Evolutionary conservation across 2,329 filamentous ascomycete genomes (phyloP), one percentile per base, ranked within the genome.

Genomic region (Ilyonectria destructans): DNA sequence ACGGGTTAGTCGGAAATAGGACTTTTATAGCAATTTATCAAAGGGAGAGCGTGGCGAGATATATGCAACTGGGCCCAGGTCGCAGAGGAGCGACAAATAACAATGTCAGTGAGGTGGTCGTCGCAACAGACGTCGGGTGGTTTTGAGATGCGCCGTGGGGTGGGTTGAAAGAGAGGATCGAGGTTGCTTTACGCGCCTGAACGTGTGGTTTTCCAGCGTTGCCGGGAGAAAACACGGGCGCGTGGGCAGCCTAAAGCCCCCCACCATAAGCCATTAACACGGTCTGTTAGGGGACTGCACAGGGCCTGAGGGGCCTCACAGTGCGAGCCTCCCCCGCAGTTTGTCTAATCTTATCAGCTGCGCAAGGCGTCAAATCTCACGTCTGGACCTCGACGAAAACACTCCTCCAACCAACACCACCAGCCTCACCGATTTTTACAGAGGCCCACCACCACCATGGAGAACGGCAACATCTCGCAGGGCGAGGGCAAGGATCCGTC

Each of bases 401-500:
- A 64, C 64, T 66, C 71, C 40, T 65, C 65, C 66, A 61, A 66
- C 49, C 60, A 67, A 61, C 58, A 29, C 48, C 56, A 60, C 61
- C 57, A 49, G 62, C 61, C 55, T 35, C 68, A 69, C 56, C 69
- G 33, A 45, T 59, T 52, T 58, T 55, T 45, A 40, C 37, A 46
- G 33, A 49, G 40, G 40, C 35, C 31, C 33, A 29, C 49, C 49
- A 37, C 29, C 58, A 31, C 52, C 69, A 96, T 95, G 93, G 94
- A 95, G 83, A 96, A 95, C 85, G 90, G 89, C 69, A 86, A 87
- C 70, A 83, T 84, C 68, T 82, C 83, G 33, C 88, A 90, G 78
- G 82, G 84, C 67, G 94, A 96, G 82, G 93, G 94, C 70, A 96
- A 94, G 82, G 96, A 99, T 81, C 96, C 96, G 4, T 97, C 95